Conservation (phyloP, 371 early-diverging fungal species). For the Mortierella polycephala region DNA sequence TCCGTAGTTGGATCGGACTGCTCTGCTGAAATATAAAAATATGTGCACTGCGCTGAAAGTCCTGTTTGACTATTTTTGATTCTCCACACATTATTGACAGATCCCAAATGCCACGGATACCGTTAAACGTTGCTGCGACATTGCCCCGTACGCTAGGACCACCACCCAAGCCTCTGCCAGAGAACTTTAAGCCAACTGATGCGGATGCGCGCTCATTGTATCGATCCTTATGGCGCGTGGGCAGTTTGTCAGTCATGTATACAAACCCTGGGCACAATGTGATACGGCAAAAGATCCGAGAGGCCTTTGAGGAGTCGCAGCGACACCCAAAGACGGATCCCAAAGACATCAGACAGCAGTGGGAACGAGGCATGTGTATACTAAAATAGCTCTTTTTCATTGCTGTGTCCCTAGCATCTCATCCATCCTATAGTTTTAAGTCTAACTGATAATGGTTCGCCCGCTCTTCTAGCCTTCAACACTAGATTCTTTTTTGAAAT, state of each 20-base stretch:
- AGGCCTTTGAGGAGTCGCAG: conserved; percentile 41
- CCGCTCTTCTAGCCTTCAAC: conserved; percentile 27
- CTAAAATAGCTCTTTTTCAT: too few species aligned
- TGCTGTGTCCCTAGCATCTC: neutral
- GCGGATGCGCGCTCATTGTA: conserved; percentile 51
- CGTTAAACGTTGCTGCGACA: conserved; percentile 35
- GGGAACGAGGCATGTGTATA: conserved; percentile 38
- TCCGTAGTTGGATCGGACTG: neutral
- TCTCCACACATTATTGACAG: neutral
- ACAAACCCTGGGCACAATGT: conserved; percentile 27
- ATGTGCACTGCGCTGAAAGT: conserved; percentile 4
- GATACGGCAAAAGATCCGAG: conserved; percentile 41
- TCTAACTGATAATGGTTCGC: neutral
- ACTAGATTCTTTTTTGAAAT: conserved; percentile 47
- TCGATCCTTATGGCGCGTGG: conserved; percentile 48
- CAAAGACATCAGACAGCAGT: conserved; percentile 20
- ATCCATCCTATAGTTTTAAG: too few species aligned
- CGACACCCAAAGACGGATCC: conserved; percentile 10
- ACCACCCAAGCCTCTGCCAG: conserved; percentile 32
- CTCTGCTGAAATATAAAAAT: neutral
- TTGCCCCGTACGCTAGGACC: conserved; percentile 42
- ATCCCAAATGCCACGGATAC: conserved; percentile 39
- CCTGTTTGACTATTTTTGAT: neutral
- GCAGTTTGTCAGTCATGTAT: conserved; percentile 46
- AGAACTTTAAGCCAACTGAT: conserved; percentile 27